A percentile compares a stretch with the other conserved stretches of the same genome.
These are phyloP conservation scores for Penicillium rolfsii DNA, from an alignment of 2,329 filamentous ascomycete species.

Conservation along the genomic window DNA sequence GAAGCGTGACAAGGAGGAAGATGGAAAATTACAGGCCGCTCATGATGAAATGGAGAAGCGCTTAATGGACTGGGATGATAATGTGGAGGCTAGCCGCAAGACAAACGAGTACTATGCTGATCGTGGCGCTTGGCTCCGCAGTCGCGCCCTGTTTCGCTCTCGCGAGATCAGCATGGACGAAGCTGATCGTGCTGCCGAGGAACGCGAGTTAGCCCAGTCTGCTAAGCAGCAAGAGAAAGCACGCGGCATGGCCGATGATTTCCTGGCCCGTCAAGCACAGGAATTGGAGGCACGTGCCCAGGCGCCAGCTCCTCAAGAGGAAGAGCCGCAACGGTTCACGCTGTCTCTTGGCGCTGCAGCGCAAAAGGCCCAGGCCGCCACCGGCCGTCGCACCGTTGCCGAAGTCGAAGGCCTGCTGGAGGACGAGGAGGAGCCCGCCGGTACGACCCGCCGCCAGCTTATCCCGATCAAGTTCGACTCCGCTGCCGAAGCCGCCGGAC, in stretches of 20 bases:
- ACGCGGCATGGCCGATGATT: constrained; percentile 83
- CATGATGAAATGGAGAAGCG: constrained; percentile 71
- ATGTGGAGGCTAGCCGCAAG: constrained; percentile 74
- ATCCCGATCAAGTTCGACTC: constrained; percentile 82
- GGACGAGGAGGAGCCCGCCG: constrained; percentile 84
- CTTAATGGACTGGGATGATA: constrained; percentile 84
- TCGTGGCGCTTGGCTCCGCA: constrained; percentile 79
- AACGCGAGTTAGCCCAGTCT: constrained; percentile 71
- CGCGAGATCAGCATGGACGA: constrained; percentile 79
- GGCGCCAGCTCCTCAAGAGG: constrained; percentile 41
- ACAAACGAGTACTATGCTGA: constrained; percentile 84
- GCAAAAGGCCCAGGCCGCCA: constrained; percentile 66
- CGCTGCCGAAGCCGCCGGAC: constrained; percentile 64
- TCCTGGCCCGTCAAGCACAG: constrained; percentile 80
- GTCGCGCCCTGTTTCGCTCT: constrained; percentile 71
- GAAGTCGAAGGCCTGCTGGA: constrained; percentile 94
- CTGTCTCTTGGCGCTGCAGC: constrained; percentile 88
- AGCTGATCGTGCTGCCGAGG: constrained; percentile 77
- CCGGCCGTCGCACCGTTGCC: constrained; percentile 76
- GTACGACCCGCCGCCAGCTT: constrained; percentile 71
- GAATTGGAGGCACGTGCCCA: constrained; percentile 63
- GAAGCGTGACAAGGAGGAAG: constrained; percentile 76
- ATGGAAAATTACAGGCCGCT: constrained; percentile 64
- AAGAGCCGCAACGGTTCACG: constrained; percentile 77
- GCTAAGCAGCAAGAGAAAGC: constrained; percentile 76